Evolutionary conservation across 495 filamentous ascomycete species (phyloP).

Genomic region (Chaetomium cochliodes): DNA sequence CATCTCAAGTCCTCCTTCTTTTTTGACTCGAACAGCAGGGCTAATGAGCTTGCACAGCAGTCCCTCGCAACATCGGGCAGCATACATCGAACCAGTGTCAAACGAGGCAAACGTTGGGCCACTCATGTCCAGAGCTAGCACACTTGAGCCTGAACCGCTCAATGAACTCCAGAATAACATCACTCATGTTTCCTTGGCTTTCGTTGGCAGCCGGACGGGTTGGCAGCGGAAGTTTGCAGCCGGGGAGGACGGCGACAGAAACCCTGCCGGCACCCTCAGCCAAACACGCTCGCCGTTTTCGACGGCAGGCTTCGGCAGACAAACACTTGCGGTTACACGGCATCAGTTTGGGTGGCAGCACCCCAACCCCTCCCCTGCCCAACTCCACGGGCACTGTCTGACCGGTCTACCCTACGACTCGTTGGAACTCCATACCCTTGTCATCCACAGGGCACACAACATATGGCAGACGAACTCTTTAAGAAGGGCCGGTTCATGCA

Average conservation of each 20-base stretch:
- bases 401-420: neutral
- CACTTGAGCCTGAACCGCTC: neutral
- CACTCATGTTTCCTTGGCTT: neutral
- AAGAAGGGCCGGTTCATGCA: conserved; percentile 15
- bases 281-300: neutral
- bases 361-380: neutral
- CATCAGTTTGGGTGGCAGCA: neutral
- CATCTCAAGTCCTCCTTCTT: neutral
- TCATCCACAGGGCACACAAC: neutral
- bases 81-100: neutral
- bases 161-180: neutral
- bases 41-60: neutral
- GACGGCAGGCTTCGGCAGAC: too few species aligned
- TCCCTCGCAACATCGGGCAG: conserved; percentile 4
- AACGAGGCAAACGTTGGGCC: conserved; percentile 9
- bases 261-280: neutral
- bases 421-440: neutral
- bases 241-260: neutral
- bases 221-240: neutral
- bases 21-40: neutral
- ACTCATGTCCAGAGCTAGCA: neutral
- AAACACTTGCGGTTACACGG: neutral
- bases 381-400: neutral
- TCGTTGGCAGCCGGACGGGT: neutral
- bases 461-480: conserved; percentile 8